Conservation (phyloP, 2,329 filamentous ascomycete genomes). For the Thielaviopsis euricoi region DNA sequence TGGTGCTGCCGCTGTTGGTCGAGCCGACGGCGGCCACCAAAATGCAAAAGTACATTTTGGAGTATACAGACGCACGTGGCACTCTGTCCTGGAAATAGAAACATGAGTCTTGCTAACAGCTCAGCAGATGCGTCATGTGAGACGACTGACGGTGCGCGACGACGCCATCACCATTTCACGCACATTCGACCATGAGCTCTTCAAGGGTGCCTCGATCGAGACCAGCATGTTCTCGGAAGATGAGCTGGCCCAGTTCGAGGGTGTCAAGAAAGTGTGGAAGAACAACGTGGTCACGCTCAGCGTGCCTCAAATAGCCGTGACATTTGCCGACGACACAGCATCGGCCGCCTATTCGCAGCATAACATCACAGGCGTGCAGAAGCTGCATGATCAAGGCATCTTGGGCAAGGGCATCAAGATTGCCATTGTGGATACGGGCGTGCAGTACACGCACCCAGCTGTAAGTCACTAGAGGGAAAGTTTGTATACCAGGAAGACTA, state of each 20-base stretch:
- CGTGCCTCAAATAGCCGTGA: background rate
- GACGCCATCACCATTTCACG: background rate
- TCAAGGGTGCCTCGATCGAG: constrained; percentile 37
- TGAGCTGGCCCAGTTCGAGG: constrained; percentile 22
- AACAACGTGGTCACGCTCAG: constrained; percentile 28
- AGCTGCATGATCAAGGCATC: constrained; percentile 22
- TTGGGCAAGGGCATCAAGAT: constrained; percentile 23
- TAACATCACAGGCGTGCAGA: constrained; percentile 24
- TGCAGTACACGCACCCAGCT: constrained; percentile 22
- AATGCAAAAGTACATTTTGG: constrained; percentile 8
- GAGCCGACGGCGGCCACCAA: background rate
- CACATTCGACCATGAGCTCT: constrained; percentile 25
- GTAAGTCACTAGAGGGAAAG: constrained; percentile 1
- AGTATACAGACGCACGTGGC: constrained; percentile 1
- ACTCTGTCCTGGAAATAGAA: background rate
- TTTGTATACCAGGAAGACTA: background rate
- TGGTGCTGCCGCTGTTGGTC: background rate
- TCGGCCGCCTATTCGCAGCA: constrained; percentile 21
- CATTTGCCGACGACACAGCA: constrained; percentile 1
- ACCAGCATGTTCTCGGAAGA: constrained; percentile 29
- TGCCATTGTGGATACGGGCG: constrained; percentile 24
- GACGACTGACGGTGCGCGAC: background rate
- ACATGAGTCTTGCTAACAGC: background rate
- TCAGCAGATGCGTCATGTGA: background rate
- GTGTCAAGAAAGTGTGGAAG: constrained; percentile 25